A percentile compares a stretch with the other conserved stretches of the same genome.
Conservation (phyloP, 1,284 basidiomycete genomes). For the Marasmius tenuissimus region DNA sequence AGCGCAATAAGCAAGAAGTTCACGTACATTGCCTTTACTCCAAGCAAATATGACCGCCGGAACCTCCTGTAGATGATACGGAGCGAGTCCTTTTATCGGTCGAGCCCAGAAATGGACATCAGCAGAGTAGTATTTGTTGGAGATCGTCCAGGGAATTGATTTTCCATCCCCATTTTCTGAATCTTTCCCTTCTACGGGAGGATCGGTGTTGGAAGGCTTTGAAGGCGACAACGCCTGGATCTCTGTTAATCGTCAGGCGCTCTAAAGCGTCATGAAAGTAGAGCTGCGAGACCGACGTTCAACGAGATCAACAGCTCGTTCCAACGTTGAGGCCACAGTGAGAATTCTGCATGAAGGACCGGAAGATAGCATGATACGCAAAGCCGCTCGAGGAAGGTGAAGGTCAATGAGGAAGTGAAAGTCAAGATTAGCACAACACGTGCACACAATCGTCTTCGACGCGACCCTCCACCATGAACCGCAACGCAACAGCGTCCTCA, state of each 20-base stretch:
- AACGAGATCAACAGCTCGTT: constrained; percentile 42
- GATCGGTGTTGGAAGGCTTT: background rate
- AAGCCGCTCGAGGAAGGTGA: background rate
- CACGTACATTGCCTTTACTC: constrained; percentile 60
- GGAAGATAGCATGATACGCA: background rate
- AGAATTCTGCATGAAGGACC: constrained; percentile 42
- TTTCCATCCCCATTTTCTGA: constrained; percentile 15
- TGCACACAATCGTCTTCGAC: background rate
- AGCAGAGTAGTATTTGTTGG: constrained; percentile 85
- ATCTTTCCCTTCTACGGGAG: constrained; percentile 1
- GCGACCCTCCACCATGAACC: constrained; percentile 12
- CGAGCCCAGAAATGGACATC: constrained; percentile 67
- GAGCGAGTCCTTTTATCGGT: constrained; percentile 38
- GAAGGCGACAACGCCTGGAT: constrained; percentile 19
- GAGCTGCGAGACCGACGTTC: constrained; percentile 39
- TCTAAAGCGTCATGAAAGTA: background rate
- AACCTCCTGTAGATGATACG: constrained; percentile 39
- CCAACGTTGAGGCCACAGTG: constrained; percentile 42
- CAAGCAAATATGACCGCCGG: constrained; percentile 77
- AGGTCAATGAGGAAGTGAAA: background rate
- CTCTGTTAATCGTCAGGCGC: constrained; percentile 18
- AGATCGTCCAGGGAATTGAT: constrained; percentile 70
- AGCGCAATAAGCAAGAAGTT: constrained; percentile 13
- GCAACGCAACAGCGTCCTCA: constrained; percentile 32
- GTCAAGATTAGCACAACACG: background rate